These are phyloP conservation scores for Cyberlindnera amylophila DNA, from an alignment of 805 yeast genomes.

Conservation along the genomic window DNA sequence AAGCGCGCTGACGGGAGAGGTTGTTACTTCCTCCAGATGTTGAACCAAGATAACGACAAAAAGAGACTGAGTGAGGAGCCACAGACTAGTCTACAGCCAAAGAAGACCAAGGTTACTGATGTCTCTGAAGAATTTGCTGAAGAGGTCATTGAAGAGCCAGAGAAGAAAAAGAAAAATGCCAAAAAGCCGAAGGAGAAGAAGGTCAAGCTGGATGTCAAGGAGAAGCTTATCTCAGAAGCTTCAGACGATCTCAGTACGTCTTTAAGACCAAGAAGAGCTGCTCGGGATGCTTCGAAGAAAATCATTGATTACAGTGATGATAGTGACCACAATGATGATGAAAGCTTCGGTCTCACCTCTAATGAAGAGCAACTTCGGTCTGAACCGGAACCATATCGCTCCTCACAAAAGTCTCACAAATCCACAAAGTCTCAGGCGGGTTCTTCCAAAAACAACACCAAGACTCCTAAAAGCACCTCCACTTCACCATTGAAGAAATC, in stretches of 20 bases:
- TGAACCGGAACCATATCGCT: conserved; percentile 16
- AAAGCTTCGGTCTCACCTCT: conserved; percentile 25
- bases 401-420: conserved; percentile 9
- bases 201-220: too few relatives aligned
- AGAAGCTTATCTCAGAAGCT: too few relatives aligned
- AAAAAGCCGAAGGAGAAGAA: conserved; percentile 2
- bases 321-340: conserved; percentile 11
- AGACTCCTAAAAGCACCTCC: conserved; percentile 4
- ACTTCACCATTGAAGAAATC: conserved; percentile 16
- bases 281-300: conserved; percentile 11
- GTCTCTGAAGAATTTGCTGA: not conserved
- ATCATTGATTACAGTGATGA: conserved; percentile 11
- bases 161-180: not conserved
- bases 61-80: conserved; percentile 3
- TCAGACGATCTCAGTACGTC: not conserved
- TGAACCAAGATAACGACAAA: not conserved
- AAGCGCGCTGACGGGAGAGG: conserved; percentile 33
- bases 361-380: conserved; percentile 17
- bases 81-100: not conserved
- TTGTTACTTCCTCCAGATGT: conserved; percentile 33
- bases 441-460: not conserved
- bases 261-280: conserved; percentile 15
- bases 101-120: conserved; percentile 7
- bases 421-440: not conserved
- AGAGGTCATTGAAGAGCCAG: conserved; percentile 1